These are phyloP conservation scores for Ogataea neopini DNA, from an alignment of 805 yeast species.

Conservation along the genomic window DNA sequence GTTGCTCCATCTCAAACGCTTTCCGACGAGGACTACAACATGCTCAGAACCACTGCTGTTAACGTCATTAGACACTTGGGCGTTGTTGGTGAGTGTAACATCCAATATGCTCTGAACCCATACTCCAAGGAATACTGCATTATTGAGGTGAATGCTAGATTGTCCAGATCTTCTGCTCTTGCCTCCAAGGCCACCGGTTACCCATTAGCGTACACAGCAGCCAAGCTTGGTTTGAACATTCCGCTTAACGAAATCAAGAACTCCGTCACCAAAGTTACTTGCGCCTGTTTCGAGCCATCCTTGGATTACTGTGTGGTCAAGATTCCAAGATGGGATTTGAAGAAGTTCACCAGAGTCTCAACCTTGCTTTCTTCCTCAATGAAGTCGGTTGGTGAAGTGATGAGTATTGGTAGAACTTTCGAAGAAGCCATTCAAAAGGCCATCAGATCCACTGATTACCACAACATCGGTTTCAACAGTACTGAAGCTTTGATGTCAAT, in stretches of 20 bases:
- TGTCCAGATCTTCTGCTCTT: slow-evolving; percentile 97
- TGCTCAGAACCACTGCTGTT: slow-evolving; percentile 97
- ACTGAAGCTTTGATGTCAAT: slow-evolving; percentile 85
- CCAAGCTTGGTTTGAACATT: slow-evolving; percentile 90
- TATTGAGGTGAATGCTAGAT: slow-evolving; percentile 96
- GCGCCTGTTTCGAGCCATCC: slow-evolving; percentile 97
- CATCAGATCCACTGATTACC: slow-evolving; percentile 93
- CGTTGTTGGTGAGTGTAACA: slow-evolving; percentile 99
- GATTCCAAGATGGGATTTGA: slow-evolving; percentile 98
- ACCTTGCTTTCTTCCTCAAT: slow-evolving; percentile 85
- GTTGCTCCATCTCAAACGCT: slow-evolving; percentile 98
- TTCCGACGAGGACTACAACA: slow-evolving; percentile 95
- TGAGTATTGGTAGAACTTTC: slow-evolving; percentile 96
- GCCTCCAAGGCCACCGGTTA: slow-evolving; percentile 99
- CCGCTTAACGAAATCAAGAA: slow-evolving; percentile 90
- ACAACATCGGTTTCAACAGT: slow-evolving; percentile 88
- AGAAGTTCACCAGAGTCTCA: slow-evolving; percentile 91
- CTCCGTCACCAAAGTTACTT: slow-evolving; percentile 90
- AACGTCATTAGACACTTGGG: slow-evolving; percentile 96
- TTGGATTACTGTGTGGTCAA: slow-evolving; percentile 95
- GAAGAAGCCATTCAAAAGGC: slow-evolving; percentile 99
- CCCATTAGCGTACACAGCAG: slow-evolving; percentile 97
- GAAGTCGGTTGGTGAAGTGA: slow-evolving; percentile 99
- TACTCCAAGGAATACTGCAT: slow-evolving; percentile 92
- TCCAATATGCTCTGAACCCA: slow-evolving; percentile 95